Evolutionary conservation across 371 early-diverging fungal genomes (phyloP).

Genomic region (Smittium mucronatum): DNA sequence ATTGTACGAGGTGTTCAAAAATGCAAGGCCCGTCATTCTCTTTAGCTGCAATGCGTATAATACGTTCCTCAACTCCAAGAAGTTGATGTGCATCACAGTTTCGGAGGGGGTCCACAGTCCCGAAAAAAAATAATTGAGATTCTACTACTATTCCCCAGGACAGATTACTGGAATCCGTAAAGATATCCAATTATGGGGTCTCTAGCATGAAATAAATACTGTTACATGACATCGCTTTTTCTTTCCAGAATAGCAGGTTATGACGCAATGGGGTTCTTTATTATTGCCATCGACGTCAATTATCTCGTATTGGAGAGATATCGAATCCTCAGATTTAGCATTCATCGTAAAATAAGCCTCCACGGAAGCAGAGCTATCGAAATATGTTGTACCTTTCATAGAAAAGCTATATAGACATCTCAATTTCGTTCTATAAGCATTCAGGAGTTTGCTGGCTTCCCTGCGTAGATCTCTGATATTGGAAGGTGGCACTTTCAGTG

Average conservation of each 20-base stretch:
- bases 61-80: background rate
- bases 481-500: background rate
- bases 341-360: background rate
- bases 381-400: background rate
- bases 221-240: background rate
- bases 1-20: background rate
- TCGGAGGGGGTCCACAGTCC: background rate
- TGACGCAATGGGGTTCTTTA: background rate
- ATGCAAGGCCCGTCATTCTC: background rate
- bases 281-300: background rate
- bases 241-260: background rate
- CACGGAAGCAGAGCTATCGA: background rate
- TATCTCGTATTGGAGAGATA: background rate
- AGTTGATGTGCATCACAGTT: background rate
- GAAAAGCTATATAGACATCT: background rate
- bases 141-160: background rate
- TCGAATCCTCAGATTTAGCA: background rate
- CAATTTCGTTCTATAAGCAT: background rate
- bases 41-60: background rate
- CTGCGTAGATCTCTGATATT: background rate
- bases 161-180: background rate
- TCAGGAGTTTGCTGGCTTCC: background rate
- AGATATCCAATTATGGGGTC: background rate
- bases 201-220: background rate
- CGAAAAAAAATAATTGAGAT: background rate